A percentile compares a stretch with the other conserved stretches of the same genome.
Evolutionary conservation across 495 filamentous ascomycete genomes (phyloP).

Genomic region (Tuber umbilicatum): DNA sequence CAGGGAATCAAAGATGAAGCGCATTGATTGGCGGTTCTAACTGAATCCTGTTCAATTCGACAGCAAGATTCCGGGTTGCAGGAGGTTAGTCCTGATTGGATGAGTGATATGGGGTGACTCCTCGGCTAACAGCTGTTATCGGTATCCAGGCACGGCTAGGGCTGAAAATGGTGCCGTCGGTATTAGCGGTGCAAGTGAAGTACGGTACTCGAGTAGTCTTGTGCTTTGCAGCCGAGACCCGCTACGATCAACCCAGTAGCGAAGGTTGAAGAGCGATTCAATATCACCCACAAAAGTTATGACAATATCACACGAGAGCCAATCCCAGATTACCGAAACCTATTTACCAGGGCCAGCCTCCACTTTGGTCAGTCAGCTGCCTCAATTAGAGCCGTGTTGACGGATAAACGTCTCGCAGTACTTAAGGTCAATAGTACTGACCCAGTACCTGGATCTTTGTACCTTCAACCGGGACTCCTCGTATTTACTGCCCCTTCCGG

Average conservation of each 20-base stretch:
- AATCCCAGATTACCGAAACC: constrained; percentile 41
- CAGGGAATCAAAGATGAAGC: constrained; percentile 9
- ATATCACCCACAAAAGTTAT: constrained; percentile 31
- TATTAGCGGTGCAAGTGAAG: constrained; percentile 25
- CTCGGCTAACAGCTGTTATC: not conserved
- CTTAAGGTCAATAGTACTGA: constrained; percentile 37
- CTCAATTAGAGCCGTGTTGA: constrained; percentile 36
- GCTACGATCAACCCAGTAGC: constrained; percentile 38
- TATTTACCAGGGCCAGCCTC: constrained; percentile 44
- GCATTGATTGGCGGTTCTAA: constrained; percentile 19
- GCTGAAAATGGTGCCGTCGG: constrained; percentile 8
- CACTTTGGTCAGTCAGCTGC: constrained; percentile 33
- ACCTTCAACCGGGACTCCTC: constrained; percentile 48
- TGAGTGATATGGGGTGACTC: not conserved
- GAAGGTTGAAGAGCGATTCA: constrained; percentile 34
- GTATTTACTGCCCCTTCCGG: constrained; percentile 48
- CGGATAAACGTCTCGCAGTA: constrained; percentile 38
- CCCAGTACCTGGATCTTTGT: constrained; percentile 45
- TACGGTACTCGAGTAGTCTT: too few species aligned
- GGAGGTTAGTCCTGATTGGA: constrained; percentile 9
- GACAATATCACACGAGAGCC: constrained; percentile 40
- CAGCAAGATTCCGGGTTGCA: constrained; percentile 15
- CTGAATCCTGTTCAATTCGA: constrained; percentile 19
- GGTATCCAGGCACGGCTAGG: constrained; percentile 8
- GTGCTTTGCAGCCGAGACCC: constrained; percentile 46